Evolutionary conservation across 768 basidiomycete species (phyloP).

Genomic region (Mycena rebaudengoi): DNA sequence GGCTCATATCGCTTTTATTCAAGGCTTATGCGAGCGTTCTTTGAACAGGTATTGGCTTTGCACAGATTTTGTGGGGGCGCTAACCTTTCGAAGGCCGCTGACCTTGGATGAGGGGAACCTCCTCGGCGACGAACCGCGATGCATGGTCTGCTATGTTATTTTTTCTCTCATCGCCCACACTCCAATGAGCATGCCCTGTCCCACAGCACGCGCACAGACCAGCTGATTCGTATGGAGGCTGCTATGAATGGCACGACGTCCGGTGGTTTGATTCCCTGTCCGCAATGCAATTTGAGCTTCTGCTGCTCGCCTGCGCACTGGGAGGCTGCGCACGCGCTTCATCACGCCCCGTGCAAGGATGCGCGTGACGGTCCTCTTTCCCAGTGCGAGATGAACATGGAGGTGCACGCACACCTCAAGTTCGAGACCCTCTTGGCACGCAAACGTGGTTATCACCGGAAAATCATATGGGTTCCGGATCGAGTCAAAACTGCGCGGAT

Average conservation of each 20-base stretch:
- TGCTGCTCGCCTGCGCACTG: constrained; percentile 38
- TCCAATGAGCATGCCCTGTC: background rate
- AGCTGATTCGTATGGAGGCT: constrained; percentile 34
- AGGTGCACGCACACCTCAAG: constrained; percentile 24
- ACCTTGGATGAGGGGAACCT: constrained; percentile 19
- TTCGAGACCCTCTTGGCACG: constrained; percentile 12
- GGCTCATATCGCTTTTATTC: background rate
- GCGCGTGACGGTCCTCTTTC: constrained; percentile 20
- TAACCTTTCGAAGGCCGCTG: background rate
- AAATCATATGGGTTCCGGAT: constrained; percentile 41
- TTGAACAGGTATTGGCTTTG: background rate
- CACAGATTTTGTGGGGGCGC: background rate
- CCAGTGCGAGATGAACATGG: constrained; percentile 36
- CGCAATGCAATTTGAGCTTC: constrained; percentile 33
- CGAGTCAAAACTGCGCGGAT: constrained; percentile 34
- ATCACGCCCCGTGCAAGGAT: constrained; percentile 30
- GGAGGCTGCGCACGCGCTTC: constrained; percentile 24
- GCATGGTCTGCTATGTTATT: constrained; percentile 29
- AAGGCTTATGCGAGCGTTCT: background rate
- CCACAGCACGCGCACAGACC: constrained; percentile 34
- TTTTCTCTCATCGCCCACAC: background rate
- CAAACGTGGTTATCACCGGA: background rate
- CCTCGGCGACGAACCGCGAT: constrained; percentile 32
- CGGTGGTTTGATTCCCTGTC: constrained; percentile 28
- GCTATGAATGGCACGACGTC: background rate